These are phyloP conservation scores for Agaricales sp. DNA, from an alignment of 1,284 basidiomycete species.

Conservation along the genomic window DNA sequence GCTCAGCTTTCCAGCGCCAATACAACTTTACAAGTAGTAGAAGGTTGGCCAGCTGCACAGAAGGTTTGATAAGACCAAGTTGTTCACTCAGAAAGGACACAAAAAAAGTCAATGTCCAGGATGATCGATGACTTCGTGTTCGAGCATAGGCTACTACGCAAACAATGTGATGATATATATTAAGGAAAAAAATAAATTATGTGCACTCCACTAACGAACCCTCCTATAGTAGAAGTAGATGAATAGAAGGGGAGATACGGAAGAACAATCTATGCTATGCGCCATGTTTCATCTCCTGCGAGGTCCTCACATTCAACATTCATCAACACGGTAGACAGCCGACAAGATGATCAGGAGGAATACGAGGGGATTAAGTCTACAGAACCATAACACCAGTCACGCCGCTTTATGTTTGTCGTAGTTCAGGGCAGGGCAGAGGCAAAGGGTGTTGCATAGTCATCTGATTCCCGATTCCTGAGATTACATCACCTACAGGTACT, in stretches of 20 bases:
- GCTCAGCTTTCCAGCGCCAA: neutral
- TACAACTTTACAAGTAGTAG: neutral
- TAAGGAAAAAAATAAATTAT: constrained; percentile 25
- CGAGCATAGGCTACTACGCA: neutral
- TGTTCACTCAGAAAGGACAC: neutral
- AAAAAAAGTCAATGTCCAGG: neutral
- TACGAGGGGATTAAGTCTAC: neutral
- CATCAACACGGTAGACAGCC: neutral
- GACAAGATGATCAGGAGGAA: neutral
- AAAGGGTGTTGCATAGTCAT: neutral
- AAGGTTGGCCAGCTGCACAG: neutral
- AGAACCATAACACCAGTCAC: too few species aligned
- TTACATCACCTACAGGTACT: too few species aligned
- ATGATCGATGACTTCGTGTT: too few species aligned
- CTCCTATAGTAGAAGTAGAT: constrained; percentile 37
- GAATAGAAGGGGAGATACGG: constrained; percentile 72
- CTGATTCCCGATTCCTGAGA: too few species aligned
- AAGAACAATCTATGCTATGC: constrained; percentile 79
- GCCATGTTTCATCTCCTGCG: constrained; percentile 83
- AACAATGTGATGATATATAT: constrained; percentile 3
- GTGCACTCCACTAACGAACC: constrained; percentile 83
- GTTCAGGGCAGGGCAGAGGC: neutral
- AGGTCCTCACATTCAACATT: constrained; percentile 32
- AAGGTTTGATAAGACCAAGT: neutral
- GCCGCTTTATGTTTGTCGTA: too few species aligned